Evolutionary conservation across 495 filamentous ascomycete species (phyloP), one percentile per base, ranked within the genome.

Genomic region (Massariosphaeria phaeospora): DNA sequence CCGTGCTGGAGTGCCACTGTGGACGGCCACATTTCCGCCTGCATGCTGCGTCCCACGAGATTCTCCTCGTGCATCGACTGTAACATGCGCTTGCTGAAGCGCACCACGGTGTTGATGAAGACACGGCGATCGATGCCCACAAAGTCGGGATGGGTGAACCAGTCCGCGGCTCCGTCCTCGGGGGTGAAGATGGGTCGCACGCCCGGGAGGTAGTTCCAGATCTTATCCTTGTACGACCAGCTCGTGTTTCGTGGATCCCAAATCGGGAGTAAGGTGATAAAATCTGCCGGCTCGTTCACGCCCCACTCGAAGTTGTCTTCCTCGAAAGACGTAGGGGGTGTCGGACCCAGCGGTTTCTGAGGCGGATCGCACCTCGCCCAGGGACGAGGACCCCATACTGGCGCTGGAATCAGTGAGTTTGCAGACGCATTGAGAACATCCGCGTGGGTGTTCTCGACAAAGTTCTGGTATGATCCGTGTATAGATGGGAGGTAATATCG

Each of bases 201-300:
- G 10, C 71, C 73, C n/a, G 75, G 75, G 42, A 76, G 71, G 64
- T 78, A 85, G 42, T 79, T 81, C 72, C 77, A 84, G 44, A 88
- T 70, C 42, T 79, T 72, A 61, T 84, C 72, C 27, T 72, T 73
- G 53, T 80, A 77, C 20, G 79, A 72, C 82, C 84, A 88, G n/a
- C 66, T 64, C 24, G 83, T 85, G 58, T 77, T 74, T 46, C 76
- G 72, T 2, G 80, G 78, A 61, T 87, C 79, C 70, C 86, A 84
- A 21, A 88, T 83, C 5, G 86, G 85, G 0, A 80, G 74, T 29
- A 87, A 72, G 2, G 81, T 82, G 55, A 89, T 86, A 52, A 85
- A 70, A 63, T 91, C 86, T 18, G 86, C 86, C 45, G 86, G 83
- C 69, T 89, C 85, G 44, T 78, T 83, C 13, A 86, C 79, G 21